Base-by-base conservation (phyloP, 139 green algal genomes). In the Picocystis salinarum region DNA sequence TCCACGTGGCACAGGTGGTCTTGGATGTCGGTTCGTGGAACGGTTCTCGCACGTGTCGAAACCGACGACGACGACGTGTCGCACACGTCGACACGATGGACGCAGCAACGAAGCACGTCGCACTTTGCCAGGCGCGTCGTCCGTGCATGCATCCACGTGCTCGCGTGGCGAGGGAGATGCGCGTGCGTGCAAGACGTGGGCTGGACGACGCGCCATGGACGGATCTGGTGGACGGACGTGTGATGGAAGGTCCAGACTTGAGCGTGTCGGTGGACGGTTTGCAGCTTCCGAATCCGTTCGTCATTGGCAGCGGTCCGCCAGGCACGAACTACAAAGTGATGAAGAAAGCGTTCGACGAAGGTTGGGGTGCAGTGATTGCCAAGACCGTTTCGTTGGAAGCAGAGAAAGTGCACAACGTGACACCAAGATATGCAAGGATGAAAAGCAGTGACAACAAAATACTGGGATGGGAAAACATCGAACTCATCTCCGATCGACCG, bases 331-430 rank as follows among this genome's bases (percentile, higher is more conserved):
- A 88, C 59, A 52, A 57, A 15, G 65, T 74, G 19, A 71, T 71
- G 65, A 67, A 61, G 40, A 60, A 83, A 46, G 86, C 87, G 0
- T 96, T 96, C 52, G 79, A 96, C 23, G 87, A 95, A 56, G 86
- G 86, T 23, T 96, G 86, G 86, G 86, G 86, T n/a, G 86, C 52
- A 9, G 87, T 97, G 25, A 92, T 97, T 26, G 80, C 70, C 60
- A 97, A 97, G 46, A 93, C 83, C 1, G 61, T 93, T 34, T 83
- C 66, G 22, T 54, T 86, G 23, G 82, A 95, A 53, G 76, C 71
- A 6, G 74, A 55, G 33, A 91, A 93, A 55, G 70, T 91, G 5
- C 39, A 87, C 27, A 97, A 97, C 52, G 87, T 96, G 7, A 92
- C 85, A 0, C 86, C 86, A 0, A 71, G 85, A 28, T 97, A 97